Evolutionary conservation across 2,329 filamentous ascomycete genomes (phyloP), one percentile per base, ranked within the genome.

Genomic region (Colletotrichum theobromicola): DNA sequence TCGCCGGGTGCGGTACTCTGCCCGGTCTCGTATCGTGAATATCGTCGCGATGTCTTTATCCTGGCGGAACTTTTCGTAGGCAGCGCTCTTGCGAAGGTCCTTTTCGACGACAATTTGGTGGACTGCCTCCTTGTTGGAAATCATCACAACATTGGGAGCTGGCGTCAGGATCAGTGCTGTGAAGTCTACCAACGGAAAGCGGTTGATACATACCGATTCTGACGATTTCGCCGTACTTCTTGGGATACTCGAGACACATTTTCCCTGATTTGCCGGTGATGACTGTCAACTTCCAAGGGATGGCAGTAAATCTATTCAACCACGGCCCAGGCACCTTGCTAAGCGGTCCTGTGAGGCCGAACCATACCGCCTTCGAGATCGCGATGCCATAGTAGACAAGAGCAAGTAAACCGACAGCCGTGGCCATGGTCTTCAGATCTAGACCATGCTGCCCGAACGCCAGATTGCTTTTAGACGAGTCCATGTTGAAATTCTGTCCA

Each of bases 51-150:
- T 50, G 18, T 70, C 62, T 13, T 28, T 42, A 3, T 64, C 35
- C 34, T 42, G 61, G 21, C 68, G 46, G 61, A 70, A 70, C 62
- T 57, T 65, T 13, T 70, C 68, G 24, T 70, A 70, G 9, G 57
- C 21, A 8, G 55, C 32, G 68, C 68, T 68, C 66, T 68, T 68
- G 34, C 53, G 66, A 12, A 68, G 66, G 15, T 68, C 66, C 24
- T 35, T 68, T 16, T 60, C 66, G 21, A 68, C 53, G 24, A 68
- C 32, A 1, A 68, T 24, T 15, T 68, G 30, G 16, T 60, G 53
- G 35, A 68, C 53, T 9, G 66, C 32, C 18, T 61, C 21, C 18
- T 32, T 32, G 55, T 68, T 53, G 30, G 66, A 68, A 8, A 68
- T 55, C 18, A 68, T 24, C 10, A 68, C 53, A 4, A 42, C 53